Conservation (phyloP, 352 stramenopile species). For the Pythium plurisporium region DNA sequence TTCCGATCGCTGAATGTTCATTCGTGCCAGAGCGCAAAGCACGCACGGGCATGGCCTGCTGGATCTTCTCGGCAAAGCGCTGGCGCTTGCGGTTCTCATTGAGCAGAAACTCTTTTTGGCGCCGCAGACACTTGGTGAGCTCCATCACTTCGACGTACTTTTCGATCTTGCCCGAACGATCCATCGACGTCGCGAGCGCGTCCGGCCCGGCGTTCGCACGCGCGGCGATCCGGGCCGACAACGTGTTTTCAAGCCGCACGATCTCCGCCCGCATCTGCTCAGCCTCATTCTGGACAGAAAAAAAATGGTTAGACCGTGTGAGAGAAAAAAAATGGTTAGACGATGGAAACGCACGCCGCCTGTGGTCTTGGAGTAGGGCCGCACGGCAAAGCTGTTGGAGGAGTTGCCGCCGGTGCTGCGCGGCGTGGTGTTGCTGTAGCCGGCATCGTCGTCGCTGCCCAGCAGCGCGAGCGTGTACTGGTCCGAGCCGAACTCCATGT, state of each 20-base stretch:
- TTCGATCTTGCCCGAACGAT: conserved; percentile 81
- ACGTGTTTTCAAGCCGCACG: conserved; percentile 67
- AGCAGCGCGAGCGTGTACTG: conserved; percentile 56
- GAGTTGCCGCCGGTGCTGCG: conserved; percentile 8
- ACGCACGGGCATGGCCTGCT: conserved; percentile 78
- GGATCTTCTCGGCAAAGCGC: conserved; percentile 83
- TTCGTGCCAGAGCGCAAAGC: too few relatives aligned
- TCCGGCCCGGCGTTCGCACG: conserved; percentile 55
- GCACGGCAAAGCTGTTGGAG: conserved; percentile 26
- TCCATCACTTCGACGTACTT: conserved; percentile 88
- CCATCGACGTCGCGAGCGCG: conserved; percentile 58
- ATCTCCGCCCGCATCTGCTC: conserved; percentile 79
- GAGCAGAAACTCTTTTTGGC: conserved; percentile 82
- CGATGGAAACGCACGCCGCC: conserved; percentile 31
- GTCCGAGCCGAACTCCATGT: conserved; percentile 25
- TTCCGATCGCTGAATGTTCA: too few relatives aligned
- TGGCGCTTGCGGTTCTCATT: conserved; percentile 84
- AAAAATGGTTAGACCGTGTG: background rate
- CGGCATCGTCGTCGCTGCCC: conserved; percentile 46
- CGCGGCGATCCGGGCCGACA: conserved; percentile 64
- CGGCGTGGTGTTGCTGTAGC: conserved; percentile 27
- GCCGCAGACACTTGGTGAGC: conserved; percentile 81
- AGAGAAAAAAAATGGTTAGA: background rate
- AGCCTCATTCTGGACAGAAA: conserved; percentile 49
- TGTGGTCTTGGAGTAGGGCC: conserved; percentile 54